Evolutionary conservation across 345 rosid genomes (phyloP).

Genomic region (Aquilaria yunnanensis): DNA sequence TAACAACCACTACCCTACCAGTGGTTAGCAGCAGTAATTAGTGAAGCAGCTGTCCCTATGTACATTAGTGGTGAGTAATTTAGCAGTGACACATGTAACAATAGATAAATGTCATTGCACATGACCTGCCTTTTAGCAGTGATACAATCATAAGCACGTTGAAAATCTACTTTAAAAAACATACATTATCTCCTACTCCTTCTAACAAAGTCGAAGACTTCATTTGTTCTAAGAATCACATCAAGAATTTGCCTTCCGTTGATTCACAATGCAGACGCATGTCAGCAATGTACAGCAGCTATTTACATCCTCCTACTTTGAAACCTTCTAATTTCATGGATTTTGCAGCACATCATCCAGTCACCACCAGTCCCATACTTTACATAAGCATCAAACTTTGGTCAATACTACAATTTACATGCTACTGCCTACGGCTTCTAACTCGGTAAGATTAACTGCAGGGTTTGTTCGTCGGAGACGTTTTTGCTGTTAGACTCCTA

Average conservation of each 20-base stretch:
- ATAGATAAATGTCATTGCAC: too few relatives aligned
- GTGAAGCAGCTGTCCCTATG: too few relatives aligned
- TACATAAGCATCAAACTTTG: conserved; percentile 2
- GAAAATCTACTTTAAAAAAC: too few relatives aligned
- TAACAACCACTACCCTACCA: too few relatives aligned
- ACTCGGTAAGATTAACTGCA: conserved; percentile 1
- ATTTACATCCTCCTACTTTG: conserved; percentile 6
- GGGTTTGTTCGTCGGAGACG: conserved; percentile 5
- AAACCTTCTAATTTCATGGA: background rate
- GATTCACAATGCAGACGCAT: conserved; percentile 27
- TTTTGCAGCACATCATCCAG: conserved; percentile 2
- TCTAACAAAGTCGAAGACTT: too few relatives aligned
- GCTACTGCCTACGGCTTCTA: background rate
- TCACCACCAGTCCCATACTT: background rate
- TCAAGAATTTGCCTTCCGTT: background rate
- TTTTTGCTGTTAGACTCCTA: conserved; percentile 4
- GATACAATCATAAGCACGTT: too few relatives aligned
- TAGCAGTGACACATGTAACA: too few relatives aligned
- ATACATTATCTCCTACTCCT: too few relatives aligned
- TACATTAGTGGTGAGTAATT: too few relatives aligned
- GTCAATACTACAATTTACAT: conserved; percentile 11
- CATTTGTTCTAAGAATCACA: too few relatives aligned
- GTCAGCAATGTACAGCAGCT: conserved; percentile 28
- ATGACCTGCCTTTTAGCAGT: too few relatives aligned
- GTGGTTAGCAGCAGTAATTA: too few relatives aligned